Evolutionary conservation across 177 flowering plant genomes (phyloP).

Genomic region (Tripterygium wilfordii): DNA sequence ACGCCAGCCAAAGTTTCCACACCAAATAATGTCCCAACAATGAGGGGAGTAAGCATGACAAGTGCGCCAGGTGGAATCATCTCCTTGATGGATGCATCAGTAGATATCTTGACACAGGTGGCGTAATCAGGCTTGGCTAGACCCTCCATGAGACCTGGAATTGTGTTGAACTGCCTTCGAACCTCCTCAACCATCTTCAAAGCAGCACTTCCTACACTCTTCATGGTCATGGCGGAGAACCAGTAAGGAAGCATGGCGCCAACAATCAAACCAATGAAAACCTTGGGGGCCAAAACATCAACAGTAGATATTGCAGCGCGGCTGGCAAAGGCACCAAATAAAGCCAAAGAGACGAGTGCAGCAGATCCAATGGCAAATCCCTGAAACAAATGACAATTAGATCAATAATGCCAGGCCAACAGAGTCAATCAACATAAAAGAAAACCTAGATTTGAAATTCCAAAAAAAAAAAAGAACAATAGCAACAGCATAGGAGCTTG

Average conservation of each 20-base stretch:
- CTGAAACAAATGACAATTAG: conserved; percentile 14
- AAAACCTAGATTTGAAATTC: not conserved
- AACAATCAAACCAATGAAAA: conserved; percentile 64
- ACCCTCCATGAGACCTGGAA: conserved; percentile 74
- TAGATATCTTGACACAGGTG: conserved; percentile 72
- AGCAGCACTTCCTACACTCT: conserved; percentile 80
- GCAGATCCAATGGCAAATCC: conserved; percentile 81
- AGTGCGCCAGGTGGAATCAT: conserved; percentile 81
- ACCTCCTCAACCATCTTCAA: conserved; percentile 82
- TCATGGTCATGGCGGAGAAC: conserved; percentile 89
- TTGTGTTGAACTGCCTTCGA: conserved; percentile 67
- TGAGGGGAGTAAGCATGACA: conserved; percentile 68
- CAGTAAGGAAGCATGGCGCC: conserved; percentile 84
- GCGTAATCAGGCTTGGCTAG: conserved; percentile 66
- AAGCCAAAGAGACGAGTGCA: conserved; percentile 62
- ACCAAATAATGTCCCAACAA: conserved; percentile 64
- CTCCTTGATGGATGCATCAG: conserved; percentile 73
- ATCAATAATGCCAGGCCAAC: not conserved
- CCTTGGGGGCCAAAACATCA: conserved; percentile 71
- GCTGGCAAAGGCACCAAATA: conserved; percentile 74
- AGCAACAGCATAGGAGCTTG: not conserved
- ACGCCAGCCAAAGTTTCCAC: conserved; percentile 68
- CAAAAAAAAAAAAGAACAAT: not conserved
- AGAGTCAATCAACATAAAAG: not conserved
- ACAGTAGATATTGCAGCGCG: conserved; percentile 52